Evolutionary conservation across 495 filamentous ascomycete genomes (phyloP), one percentile per base, ranked within the genome.

Genomic region (Hypomontagnella submonticulosa): DNA sequence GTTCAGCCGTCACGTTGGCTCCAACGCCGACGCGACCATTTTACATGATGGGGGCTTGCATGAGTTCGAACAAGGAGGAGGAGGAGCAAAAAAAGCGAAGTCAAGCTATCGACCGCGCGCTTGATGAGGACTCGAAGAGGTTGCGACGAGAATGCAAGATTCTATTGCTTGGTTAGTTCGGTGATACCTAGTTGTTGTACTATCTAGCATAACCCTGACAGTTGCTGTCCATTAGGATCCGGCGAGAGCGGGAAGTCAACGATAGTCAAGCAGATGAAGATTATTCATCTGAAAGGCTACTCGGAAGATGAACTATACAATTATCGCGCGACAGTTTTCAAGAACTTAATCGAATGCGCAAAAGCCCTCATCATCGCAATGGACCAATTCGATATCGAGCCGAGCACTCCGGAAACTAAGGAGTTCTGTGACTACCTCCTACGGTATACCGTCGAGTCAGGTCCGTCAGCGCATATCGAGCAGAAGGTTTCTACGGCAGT

Each of bases 181-280:
- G 36, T 37, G 4, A 46, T 13, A 15, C 52, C 10, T 4, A 8
- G 12, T 46, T 16, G 12, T 34, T 19, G 3, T 4, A 19, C 11
- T 32, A n/a, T n/a, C 4, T 34, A 37, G 15, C n/a, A 47, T 20
- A 27, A 37, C 47, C 47, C 60, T 70, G 43, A 69, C 37, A n/a
- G 36, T 13, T 33, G 15, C 11, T 11, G 23, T 49, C 20, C 43
- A 44, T 41, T 71, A 99, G 95, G 95, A 37, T 97, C 95, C 57
- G 95, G 95, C 59, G 95, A 99, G 83, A 97, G 93, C 78, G 95
- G 95, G 48, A 99, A 99, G 78, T 97, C 95, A 47, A 99, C 95
- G 3, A 97, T 98, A 66, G 95, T 99, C 63, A 98, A 98, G 77
- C 95, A 98, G 83, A 99, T 98, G 95, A 99, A 99, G 79, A 98